Evolutionary conservation across 2,329 filamentous ascomycete genomes (phyloP).

Genomic region (Fusarium siculi): DNA sequence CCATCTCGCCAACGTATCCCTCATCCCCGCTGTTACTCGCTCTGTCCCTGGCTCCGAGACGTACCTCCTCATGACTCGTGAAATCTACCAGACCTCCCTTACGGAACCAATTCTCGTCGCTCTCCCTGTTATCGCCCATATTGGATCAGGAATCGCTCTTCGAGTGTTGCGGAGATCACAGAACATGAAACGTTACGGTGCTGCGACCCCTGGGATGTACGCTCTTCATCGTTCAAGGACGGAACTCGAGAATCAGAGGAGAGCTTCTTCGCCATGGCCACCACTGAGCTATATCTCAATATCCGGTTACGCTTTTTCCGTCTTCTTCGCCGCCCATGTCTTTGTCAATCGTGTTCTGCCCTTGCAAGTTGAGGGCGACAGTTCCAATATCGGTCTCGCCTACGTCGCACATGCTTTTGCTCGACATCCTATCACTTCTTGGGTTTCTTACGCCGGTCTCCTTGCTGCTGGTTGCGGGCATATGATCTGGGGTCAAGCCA

Average conservation of each 20-base stretch:
- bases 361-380: constrained; percentile 81
- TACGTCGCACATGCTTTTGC: constrained; percentile 90
- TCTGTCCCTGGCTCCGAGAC: constrained; percentile 81
- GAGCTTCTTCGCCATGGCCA: constrained; percentile 67
- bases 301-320: constrained; percentile 76
- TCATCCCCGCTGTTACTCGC: constrained; percentile 79
- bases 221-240: constrained; percentile 49
- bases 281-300: constrained; percentile 74
- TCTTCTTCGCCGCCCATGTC: constrained; percentile 76
- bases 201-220: constrained; percentile 66
- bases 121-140: constrained; percentile 78
- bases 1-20: constrained; percentile 83
- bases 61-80: constrained; percentile 89
- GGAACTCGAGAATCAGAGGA: constrained; percentile 39
- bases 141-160: constrained; percentile 79
- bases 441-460: constrained; percentile 74
- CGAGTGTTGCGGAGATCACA: constrained; percentile 79
- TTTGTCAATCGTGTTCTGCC: constrained; percentile 82
- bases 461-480: constrained; percentile 77
- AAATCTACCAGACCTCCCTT: constrained; percentile 87
- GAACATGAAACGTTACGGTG: constrained; percentile 80
- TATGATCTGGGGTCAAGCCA: constrained; percentile 86
- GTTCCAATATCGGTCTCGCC: constrained; percentile 83
- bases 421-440: constrained; percentile 73
- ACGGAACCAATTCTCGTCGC: constrained; percentile 83